phyloP scores from a whole-genome alignment of 208 protist species.

The Phytomonas serpens region DNA sequence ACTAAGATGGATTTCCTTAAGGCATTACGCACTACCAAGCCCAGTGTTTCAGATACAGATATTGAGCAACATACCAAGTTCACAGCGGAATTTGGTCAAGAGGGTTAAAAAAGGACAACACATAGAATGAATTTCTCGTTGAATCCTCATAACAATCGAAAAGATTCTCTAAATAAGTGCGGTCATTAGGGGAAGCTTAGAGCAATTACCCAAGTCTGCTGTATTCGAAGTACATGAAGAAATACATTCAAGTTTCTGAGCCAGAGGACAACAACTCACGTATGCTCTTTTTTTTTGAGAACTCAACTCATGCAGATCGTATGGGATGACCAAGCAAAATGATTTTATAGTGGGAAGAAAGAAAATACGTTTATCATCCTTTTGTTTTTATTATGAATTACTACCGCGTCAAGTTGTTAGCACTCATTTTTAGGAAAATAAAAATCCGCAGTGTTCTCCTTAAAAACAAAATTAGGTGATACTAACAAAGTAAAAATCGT shows the following conservation, averaged over 20 bases:
- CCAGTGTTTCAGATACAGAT: slow-evolving; percentile 89
- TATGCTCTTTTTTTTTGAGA: background rate
- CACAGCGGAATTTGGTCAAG: slow-evolving; percentile 95
- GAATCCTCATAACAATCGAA: background rate
- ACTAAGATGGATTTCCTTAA: slow-evolving; percentile 91
- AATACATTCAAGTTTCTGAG: background rate
- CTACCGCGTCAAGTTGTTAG: background rate
- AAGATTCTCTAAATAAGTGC: background rate
- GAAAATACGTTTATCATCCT: slow-evolving; percentile 8
- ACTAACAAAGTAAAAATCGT: slow-evolving; percentile 4
- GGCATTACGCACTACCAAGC: slow-evolving; percentile 73
- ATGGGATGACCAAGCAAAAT: background rate
- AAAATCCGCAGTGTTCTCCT: background rate
- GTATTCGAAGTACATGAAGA: background rate
- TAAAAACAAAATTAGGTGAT: slow-evolving; percentile 9
- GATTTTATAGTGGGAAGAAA: slow-evolving; percentile 12
- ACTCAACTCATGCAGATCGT: background rate
- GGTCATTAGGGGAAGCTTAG: background rate
- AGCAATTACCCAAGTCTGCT: background rate
- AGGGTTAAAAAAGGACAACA: slow-evolving; percentile 58
- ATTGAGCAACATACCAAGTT: slow-evolving; percentile 92
- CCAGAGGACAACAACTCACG: background rate
- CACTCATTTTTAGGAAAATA: background rate
- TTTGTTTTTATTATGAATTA: background rate
- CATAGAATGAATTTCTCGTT: background rate